Evolutionary conservation across 2,329 filamentous ascomycete genomes (phyloP), one percentile per base, ranked within the genome.

Genomic region (Claviceps lovelessii): DNA sequence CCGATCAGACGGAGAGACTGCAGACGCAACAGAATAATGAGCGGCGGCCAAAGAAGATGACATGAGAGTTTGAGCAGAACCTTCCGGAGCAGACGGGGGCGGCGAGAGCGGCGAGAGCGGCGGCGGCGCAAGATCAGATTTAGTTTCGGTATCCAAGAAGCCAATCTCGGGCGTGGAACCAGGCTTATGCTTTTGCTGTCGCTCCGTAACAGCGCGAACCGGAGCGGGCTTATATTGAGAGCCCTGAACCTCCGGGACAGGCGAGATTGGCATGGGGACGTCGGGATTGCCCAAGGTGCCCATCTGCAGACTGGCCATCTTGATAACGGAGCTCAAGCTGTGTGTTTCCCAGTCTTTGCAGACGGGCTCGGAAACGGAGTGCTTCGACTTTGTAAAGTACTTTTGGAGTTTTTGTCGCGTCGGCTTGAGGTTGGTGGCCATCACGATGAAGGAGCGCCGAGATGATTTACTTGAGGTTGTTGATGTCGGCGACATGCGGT

Each of bases 321-420:
- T 54, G 42, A 57, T 52, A 33, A 41, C 55, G 15, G 49, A 46
- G 50, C 56, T 52, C 47, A 59, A 31, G 41, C 58, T 56, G 29
- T 60, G 62, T 42, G 59, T 55, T 6, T 58, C 57, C 35, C 65
- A 64, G 49, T 66, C 60, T 55, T 61, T 58, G 33, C 62, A 63
- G 19, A 61, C 63, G 51, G 62, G 56, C 46, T 65, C 65, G 41
- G 59, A 50, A 37, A 57, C 60, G 37, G 61, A 58, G 19, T 53
- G 57, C 57, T 63, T 68, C 53, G 63, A 59, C 56, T 61, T 62
- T 5, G 64, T 58, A 49, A 63, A 64, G n/a, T 58, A 61, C 55
- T 65, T 69, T 45, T 65, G 64, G 17, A 69, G 61, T 55, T 61
- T 69, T 55, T 62, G 61, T 52, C 62, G 59, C 28, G 58, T 55